Evolutionary conservation across 495 filamentous ascomycete genomes (phyloP).

Genomic region (Aspergillus carlsbadensis): DNA sequence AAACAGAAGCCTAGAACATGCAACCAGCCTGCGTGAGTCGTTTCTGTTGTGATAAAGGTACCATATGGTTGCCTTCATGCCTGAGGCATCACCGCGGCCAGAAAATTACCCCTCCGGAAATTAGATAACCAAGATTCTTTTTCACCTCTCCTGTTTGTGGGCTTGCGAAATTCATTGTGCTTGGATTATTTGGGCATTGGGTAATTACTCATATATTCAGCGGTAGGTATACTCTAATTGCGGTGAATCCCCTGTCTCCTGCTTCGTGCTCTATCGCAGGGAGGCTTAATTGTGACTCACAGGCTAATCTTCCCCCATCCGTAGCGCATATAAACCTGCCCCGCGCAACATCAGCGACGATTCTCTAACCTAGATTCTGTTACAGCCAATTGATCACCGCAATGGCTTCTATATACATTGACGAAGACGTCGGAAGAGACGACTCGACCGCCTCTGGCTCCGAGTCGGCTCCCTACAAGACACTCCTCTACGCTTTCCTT

Average conservation of each 20-base stretch:
- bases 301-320: neutral
- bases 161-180: neutral
- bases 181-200: neutral
- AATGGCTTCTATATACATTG: conserved; percentile 67
- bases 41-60: too few species aligned
- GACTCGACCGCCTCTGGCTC: conserved; percentile 64
- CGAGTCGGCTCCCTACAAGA: conserved; percentile 75
- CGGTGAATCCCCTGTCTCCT: neutral
- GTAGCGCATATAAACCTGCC: neutral
- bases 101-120: conserved; percentile 37
- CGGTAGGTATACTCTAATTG: neutral
- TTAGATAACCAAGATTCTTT: conserved; percentile 20
- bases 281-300: conserved; percentile 17
- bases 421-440: conserved; percentile 76
- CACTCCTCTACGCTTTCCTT: conserved; percentile 72
- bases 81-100: conserved; percentile 29
- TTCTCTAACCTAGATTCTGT: neutral
- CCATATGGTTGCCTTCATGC: conserved; percentile 23
- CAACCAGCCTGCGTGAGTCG: too few species aligned
- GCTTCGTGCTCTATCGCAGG: neutral
- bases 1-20: too few species aligned
- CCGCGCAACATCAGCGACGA: neutral
- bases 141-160: conserved; percentile 9
- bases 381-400: conserved; percentile 8
- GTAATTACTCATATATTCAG: neutral